A percentile compares a stretch with the other conserved stretches of the same genome.
Conservation (phyloP, 805 yeast species). For the Nakazawaea wyomingensis region DNA sequence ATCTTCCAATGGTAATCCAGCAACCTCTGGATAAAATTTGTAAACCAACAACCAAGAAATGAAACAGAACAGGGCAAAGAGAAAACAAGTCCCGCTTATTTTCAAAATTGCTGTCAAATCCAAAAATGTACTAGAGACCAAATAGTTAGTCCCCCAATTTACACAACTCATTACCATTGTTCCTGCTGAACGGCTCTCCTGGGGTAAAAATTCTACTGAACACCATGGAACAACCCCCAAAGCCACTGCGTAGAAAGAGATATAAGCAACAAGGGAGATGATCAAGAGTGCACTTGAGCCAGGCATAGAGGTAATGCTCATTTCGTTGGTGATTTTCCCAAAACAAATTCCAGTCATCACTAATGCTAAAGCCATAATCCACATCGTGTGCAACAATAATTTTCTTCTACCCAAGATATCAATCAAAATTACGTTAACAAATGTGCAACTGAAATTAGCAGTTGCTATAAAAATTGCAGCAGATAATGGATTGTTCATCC, state of each 20-base stretch:
- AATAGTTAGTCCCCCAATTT: constrained; percentile 35
- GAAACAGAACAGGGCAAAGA: constrained; percentile 28
- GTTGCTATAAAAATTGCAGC: constrained; percentile 51
- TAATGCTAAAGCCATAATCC: constrained; percentile 34
- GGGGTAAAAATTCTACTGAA: constrained; percentile 38
- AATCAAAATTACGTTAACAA: constrained; percentile 43
- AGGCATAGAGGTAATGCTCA: not conserved
- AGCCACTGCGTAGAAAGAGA: constrained; percentile 37
- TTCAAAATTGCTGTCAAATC: constrained; percentile 26
- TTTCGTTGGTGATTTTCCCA: not conserved
- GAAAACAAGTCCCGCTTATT: constrained; percentile 26
- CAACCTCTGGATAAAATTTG: constrained; percentile 38
- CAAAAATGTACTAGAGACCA: constrained; percentile 32
- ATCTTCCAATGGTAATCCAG: constrained; percentile 38
- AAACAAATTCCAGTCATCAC: constrained; percentile 20
- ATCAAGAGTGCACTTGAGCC: constrained; percentile 19
- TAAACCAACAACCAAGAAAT: constrained; percentile 35
- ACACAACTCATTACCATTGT: constrained; percentile 36
- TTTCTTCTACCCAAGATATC: constrained; percentile 47
- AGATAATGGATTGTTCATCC: constrained; percentile 47
- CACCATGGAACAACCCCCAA: constrained; percentile 42
- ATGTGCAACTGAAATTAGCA: constrained; percentile 51
- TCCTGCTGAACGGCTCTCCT: constrained; percentile 36
- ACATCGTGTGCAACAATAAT: constrained; percentile 28
- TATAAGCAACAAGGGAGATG: constrained; percentile 28